Percentiles rank a stretch among this genome's conserved stretches.
Conservation (phyloP, 169 alveolate species). For the Plasmodium gonderi region DNA sequence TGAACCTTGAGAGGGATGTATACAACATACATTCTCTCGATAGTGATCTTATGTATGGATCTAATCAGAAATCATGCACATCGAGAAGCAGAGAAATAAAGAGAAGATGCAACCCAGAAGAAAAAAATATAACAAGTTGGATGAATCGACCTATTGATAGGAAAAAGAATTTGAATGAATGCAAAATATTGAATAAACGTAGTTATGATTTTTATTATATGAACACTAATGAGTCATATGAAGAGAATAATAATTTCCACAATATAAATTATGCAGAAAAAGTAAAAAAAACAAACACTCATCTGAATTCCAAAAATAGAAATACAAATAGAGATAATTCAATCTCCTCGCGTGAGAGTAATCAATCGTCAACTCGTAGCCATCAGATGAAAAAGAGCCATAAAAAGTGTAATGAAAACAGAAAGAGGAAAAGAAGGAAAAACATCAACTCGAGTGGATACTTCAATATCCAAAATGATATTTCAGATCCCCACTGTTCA, state of each 20-base stretch:
- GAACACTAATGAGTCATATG: neutral
- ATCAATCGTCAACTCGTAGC: neutral
- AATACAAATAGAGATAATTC: neutral
- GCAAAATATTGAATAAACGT: neutral
- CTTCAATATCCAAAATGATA: neutral
- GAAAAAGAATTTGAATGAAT: neutral
- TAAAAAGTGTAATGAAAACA: neutral
- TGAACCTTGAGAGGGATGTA: neutral
- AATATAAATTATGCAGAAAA: neutral
- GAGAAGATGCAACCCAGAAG: neutral
- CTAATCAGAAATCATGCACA: neutral
- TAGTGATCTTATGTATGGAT: neutral
- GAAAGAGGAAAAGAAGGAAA: neutral
- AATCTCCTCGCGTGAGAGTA: neutral
- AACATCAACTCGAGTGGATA: neutral
- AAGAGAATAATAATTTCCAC: neutral
- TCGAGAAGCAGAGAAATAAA: neutral
- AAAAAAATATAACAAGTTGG: neutral
- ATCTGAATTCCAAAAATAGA: neutral
- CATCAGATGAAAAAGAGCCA: neutral
- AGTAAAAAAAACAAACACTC: neutral
- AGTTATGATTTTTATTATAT: conserved; percentile 7
- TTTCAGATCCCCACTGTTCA: neutral
- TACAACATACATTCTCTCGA: neutral
- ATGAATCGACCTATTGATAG: neutral